These are phyloP conservation scores for Ceratocystis alfenasii DNA, from an alignment of 2,329 filamentous ascomycete species.

Conservation along the genomic window DNA sequence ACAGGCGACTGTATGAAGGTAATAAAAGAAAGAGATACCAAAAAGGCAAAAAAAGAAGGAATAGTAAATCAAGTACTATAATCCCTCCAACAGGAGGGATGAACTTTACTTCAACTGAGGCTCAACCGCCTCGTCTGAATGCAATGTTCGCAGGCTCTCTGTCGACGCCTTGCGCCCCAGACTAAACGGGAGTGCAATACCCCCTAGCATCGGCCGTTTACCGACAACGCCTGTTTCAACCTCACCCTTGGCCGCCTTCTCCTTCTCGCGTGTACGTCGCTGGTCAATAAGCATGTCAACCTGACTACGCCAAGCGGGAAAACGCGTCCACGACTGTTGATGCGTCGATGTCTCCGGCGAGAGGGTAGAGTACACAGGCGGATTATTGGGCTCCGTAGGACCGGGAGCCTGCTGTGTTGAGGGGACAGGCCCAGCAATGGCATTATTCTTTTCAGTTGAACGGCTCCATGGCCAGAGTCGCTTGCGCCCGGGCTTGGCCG, in stretches of 20 bases:
- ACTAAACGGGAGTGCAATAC: constrained; percentile 62
- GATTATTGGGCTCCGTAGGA: not conserved
- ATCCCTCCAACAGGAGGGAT: not conserved
- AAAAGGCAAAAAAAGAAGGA: not conserved
- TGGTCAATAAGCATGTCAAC: constrained; percentile 18
- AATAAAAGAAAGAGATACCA: constrained; percentile 1
- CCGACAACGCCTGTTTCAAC: constrained; percentile 42
- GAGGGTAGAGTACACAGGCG: constrained; percentile 4
- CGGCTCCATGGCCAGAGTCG: constrained; percentile 21
- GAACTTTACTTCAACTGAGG: constrained; percentile 3
- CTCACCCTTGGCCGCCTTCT: constrained; percentile 29
- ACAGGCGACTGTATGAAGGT: not conserved
- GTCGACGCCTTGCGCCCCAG: constrained; percentile 51
- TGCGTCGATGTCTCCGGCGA: not conserved
- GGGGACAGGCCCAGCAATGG: not conserved
- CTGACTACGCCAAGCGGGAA: constrained; percentile 7
- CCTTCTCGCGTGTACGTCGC: constrained; percentile 14
- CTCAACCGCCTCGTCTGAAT: constrained; percentile 31
- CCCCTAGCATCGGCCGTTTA: constrained; percentile 54
- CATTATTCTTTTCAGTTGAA: not conserved
- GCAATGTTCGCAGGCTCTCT: constrained; percentile 58
- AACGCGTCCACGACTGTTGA: constrained; percentile 6
- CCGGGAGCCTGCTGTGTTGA: not conserved
- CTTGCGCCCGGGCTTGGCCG: constrained; percentile 10
- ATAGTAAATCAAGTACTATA: not conserved